Percentiles rank a stretch among this genome's conserved stretches.
Evolutionary conservation across 2,329 filamentous ascomycete genomes (phyloP).

Genomic region (Neopestalotiopsis rosae): DNA sequence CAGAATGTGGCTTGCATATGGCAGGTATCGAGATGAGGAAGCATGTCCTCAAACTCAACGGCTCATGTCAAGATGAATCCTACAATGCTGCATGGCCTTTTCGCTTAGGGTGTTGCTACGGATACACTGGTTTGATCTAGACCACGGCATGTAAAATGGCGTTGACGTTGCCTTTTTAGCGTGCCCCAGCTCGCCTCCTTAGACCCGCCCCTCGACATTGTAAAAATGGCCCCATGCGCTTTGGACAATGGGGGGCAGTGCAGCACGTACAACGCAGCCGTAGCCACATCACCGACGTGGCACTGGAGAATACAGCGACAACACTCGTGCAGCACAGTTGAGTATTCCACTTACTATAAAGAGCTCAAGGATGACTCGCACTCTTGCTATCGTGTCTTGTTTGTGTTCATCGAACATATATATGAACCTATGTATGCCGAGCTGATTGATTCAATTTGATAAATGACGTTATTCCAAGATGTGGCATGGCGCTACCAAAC

Average conservation of each 20-base stretch:
- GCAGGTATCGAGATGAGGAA: not conserved
- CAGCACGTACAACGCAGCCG: not conserved
- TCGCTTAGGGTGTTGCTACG: not conserved
- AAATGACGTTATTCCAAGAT: too few species aligned
- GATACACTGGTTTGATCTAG: constrained; percentile 10
- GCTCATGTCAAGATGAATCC: not conserved
- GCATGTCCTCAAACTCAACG: not conserved
- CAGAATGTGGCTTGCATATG: not conserved
- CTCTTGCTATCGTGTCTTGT: not conserved
- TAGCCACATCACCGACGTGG: constrained; percentile 1
- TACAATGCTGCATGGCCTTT: not conserved
- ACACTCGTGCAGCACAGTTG: not conserved
- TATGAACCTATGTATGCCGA: not conserved
- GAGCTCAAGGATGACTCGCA: not conserved
- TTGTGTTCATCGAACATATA: not conserved
- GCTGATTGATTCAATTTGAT: too few species aligned
- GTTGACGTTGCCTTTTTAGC: constrained; percentile 9
- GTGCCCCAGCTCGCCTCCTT: constrained; percentile 5
- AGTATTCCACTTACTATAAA: not conserved
- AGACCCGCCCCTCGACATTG: not conserved
- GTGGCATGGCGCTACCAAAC: too few species aligned
- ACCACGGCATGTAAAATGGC: constrained; percentile 2
- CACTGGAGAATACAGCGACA: not conserved
- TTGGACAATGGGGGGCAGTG: not conserved
- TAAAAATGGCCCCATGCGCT: constrained; percentile 2